Conservation (phyloP, 2,329 filamentous ascomycete genomes). For the Stagonosporopsis cucurbitacearum region DNA sequence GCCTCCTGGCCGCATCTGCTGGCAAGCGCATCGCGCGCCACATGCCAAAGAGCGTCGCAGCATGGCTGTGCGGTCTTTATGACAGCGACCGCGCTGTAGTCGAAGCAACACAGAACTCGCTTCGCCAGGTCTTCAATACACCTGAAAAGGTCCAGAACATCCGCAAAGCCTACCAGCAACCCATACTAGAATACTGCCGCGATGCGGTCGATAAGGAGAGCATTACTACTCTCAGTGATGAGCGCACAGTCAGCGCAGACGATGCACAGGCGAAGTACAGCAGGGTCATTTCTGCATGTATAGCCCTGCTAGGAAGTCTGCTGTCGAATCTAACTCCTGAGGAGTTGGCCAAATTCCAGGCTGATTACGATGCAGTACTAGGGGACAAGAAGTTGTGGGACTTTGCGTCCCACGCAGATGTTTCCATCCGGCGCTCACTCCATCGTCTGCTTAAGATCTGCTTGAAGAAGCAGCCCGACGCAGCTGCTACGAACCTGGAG, state of each 20-base stretch:
- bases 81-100: slow-evolving; percentile 82
- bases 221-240: slow-evolving; percentile 82
- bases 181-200: slow-evolving; percentile 81
- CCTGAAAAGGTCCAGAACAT: slow-evolving; percentile 79
- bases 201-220: slow-evolving; percentile 81
- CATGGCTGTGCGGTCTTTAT: slow-evolving; percentile 91
- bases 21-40: slow-evolving; percentile 85
- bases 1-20: slow-evolving; percentile 61
- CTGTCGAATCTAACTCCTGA: slow-evolving; percentile 52
- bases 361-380: slow-evolving; percentile 71
- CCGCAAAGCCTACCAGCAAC: slow-evolving; percentile 79
- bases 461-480: slow-evolving; percentile 55
- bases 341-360: slow-evolving; percentile 66
- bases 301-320: slow-evolving; percentile 62
- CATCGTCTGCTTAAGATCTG: slow-evolving; percentile 63
- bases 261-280: slow-evolving; percentile 87
- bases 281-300: slow-evolving; percentile 71
- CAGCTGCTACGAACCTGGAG: slow-evolving; percentile 52
- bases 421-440: slow-evolving; percentile 63
- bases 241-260: slow-evolving; percentile 80
- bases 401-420: slow-evolving; percentile 62
- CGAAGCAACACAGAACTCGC: slow-evolving; percentile 76
- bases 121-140: slow-evolving; percentile 76
- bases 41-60: slow-evolving; percentile 77
- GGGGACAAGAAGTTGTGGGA: slow-evolving; percentile 67